Conservation (phyloP, 768 basidiomycete genomes). For the Amanita pallidorosea region DNA sequence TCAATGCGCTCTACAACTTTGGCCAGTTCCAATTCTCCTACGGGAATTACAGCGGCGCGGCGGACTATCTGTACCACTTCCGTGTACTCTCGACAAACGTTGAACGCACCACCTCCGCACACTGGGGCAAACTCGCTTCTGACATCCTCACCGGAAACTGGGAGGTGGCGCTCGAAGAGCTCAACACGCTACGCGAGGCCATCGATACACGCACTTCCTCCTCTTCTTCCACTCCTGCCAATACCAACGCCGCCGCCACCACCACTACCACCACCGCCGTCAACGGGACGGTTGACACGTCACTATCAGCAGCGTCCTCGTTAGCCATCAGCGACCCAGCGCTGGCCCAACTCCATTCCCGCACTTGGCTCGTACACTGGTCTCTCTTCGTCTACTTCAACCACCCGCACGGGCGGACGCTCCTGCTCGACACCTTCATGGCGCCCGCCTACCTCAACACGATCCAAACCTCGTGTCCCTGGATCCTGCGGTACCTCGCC, state of each 20-base stretch:
- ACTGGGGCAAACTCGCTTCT: conserved; percentile 97
- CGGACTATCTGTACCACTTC: conserved; percentile 98
- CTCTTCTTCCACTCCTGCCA: conserved; percentile 8
- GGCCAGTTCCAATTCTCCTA: conserved; percentile 99
- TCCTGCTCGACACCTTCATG: conserved; percentile 94
- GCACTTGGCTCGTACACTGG: conserved; percentile 98
- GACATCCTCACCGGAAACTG: conserved; percentile 93
- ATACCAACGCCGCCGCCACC: background rate
- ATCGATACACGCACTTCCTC: conserved; percentile 64
- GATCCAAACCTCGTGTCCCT: conserved; percentile 91
- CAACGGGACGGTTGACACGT: background rate
- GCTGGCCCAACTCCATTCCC: conserved; percentile 80
- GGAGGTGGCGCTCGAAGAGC: conserved; percentile 91
- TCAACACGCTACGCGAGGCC: conserved; percentile 87
- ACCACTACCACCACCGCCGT: background rate
- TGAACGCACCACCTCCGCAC: conserved; percentile 90
- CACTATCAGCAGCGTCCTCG: conserved; percentile 13
- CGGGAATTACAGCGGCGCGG: conserved; percentile 93
- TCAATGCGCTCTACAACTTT: conserved; percentile 92
- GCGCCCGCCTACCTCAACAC: conserved; percentile 96
- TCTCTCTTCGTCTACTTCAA: conserved; percentile 98
- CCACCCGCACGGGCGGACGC: conserved; percentile 82
- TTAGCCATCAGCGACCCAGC: conserved; percentile 45
- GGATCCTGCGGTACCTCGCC: conserved; percentile 91
- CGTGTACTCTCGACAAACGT: conserved; percentile 91